Evolutionary conservation across 768 basidiomycete genomes (phyloP), one percentile per base, ranked within the genome.

Genomic region (Tricholoma terreum): DNA sequence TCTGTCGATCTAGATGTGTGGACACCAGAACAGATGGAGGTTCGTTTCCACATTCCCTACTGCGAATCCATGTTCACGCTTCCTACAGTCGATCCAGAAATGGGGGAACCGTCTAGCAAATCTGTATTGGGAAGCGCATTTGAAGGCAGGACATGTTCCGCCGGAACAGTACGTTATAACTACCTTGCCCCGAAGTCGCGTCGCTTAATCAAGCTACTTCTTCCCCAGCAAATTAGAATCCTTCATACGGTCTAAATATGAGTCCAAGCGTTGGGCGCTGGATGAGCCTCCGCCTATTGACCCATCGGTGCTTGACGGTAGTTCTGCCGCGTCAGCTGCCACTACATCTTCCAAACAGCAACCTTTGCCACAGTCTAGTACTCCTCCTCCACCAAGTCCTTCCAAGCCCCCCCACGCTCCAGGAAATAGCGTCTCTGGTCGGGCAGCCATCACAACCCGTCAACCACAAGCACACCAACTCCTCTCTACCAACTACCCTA

Each of bases 21-120:
- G 96, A 96, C 93, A 7, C 92, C 93, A 2, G 94, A 98, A 61
- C 96, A 99, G 75, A 95, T 99, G 90, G 85, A 87, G 75, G 94
- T 94, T 64, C 59, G 82, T 24, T 56, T 1, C 48, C 15, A 22
- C 43, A 12, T 5, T 50, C 21, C 54, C 50, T 11, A 54, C 50
- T 42, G 58, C 30, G 15, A 40, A 24, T 14, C 45, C 14, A 52
- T n/a, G 17, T 2, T 49, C 35, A 46, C 21, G 19, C 17, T 6
- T 21, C 14, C 10, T 36, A 15, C 51, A 90, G 87, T 85, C 86
- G 1, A 87, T 98, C 52, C 86, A 91, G 70, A 91, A 89, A 70
- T 99, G 96, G 96, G 96, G 96, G 0, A 99, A 99, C 69, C 79
- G 77, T 50, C 85, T 86, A 7, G 96, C 94, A 7, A 99, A 99